These are phyloP conservation scores for Poa pratensis DNA, from an alignment of 176 grass and related monocot species.

Conservation along the genomic window DNA sequence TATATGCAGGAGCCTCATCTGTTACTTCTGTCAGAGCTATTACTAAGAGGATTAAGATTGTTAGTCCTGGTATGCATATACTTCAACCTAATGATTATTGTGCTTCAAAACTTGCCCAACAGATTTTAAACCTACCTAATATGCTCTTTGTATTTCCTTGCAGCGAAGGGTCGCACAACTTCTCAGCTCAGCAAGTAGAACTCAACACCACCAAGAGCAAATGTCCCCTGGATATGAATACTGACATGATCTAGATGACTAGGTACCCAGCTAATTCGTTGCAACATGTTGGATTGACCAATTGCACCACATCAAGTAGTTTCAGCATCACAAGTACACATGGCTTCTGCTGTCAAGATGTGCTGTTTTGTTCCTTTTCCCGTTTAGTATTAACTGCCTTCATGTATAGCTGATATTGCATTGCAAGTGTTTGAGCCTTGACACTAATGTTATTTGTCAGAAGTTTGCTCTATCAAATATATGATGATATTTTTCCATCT, in stretches of 20 bases:
- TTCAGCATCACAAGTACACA: neutral
- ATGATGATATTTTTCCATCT: neutral
- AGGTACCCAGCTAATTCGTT: constrained; percentile 29
- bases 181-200: constrained; percentile 21
- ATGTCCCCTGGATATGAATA: constrained; percentile 18
- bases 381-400: constrained; percentile 2
- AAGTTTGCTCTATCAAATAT: constrained; percentile 2
- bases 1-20: constrained; percentile 54
- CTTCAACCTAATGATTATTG: neutral
- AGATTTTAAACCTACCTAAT: constrained; percentile 2
- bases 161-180: constrained; percentile 40
- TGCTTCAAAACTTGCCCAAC: neutral
- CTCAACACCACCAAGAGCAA: constrained; percentile 2
- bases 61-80: constrained; percentile 68
- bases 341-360: constrained; percentile 5
- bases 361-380: neutral
- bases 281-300: constrained; percentile 6
- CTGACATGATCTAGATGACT: constrained; percentile 42
- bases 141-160: constrained; percentile 33
- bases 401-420: constrained; percentile 27
- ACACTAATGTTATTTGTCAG: neutral
- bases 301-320: neutral
- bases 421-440: constrained; percentile 14
- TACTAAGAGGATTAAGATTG: constrained; percentile 87
- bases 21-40: constrained; percentile 80